Evolutionary conservation across 139 green algal species (phyloP).

Genomic region (Spirogloea muscicola): DNA sequence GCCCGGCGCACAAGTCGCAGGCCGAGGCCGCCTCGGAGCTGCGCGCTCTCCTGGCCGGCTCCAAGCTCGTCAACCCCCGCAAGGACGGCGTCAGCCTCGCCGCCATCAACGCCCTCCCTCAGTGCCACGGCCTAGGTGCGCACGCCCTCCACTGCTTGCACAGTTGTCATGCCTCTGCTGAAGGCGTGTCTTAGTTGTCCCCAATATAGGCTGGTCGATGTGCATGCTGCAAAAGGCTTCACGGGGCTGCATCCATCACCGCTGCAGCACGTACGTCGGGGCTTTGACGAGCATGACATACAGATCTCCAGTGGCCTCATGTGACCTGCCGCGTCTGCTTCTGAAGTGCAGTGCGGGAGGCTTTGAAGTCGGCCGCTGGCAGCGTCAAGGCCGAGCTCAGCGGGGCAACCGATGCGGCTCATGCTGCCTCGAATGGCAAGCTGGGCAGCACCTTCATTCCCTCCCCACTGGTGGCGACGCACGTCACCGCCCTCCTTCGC

Average conservation of each 20-base stretch:
- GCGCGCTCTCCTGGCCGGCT: constrained; percentile 66
- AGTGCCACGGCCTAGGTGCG: constrained; percentile 46
- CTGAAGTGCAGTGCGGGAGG: constrained; percentile 28
- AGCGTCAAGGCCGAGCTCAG: constrained; percentile 22
- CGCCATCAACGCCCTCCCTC: constrained; percentile 48
- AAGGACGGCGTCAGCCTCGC: constrained; percentile 57
- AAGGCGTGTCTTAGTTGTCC: not conserved
- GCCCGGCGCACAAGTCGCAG: constrained; percentile 28
- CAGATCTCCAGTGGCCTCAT: no score
- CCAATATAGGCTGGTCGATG: not conserved
- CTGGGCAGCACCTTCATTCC: not conserved
- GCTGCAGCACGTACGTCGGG: no score
- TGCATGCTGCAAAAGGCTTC: not conserved
- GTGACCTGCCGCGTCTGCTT: no score
- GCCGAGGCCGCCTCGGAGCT: constrained; percentile 63
- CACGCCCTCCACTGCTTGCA: no score
- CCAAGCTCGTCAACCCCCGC: constrained; percentile 55
- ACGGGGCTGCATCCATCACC: no score
- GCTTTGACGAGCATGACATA: no score
- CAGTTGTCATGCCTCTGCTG: not conserved
- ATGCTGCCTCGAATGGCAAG: constrained; percentile 2
- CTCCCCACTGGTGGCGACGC: constrained; percentile 1
- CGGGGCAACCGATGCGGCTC: not conserved
- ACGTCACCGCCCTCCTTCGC: constrained; percentile 4
- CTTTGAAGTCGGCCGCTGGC: constrained; percentile 16